Percentiles rank a stretch among this genome's conserved stretches.
phyloP scores from a whole-genome alignment of 139 green algal species.

The Volvox africanus region DNA sequence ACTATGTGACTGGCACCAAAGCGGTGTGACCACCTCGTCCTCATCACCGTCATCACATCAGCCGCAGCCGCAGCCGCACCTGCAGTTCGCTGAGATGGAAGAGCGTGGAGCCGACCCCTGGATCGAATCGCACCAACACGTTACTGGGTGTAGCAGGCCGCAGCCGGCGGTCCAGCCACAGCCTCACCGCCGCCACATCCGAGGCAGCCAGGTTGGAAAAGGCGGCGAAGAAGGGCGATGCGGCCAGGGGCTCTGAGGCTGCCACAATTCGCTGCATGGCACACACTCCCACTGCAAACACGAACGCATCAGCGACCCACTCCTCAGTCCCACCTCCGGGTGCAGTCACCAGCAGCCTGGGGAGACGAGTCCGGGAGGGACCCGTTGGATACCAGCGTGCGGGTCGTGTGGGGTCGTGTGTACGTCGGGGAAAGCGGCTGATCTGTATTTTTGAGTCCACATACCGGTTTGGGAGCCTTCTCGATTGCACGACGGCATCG shows the following conservation, averaged over 20 bases:
- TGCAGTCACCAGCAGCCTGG: slow-evolving; percentile 23
- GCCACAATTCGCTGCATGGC: slow-evolving; percentile 37
- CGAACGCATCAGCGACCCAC: slow-evolving; percentile 80
- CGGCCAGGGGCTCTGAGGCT: slow-evolving; percentile 25
- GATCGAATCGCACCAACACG: slow-evolving; percentile 85
- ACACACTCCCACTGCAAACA: slow-evolving; percentile 83
- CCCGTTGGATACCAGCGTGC: background rate
- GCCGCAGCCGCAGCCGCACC: background rate
- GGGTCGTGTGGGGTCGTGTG: background rate
- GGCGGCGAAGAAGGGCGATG: slow-evolving; percentile 38
- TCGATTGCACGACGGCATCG: no score
- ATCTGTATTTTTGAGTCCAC: background rate
- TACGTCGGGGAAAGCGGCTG: background rate
- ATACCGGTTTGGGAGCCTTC: background rate
- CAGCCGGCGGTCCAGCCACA: slow-evolving; percentile 83
- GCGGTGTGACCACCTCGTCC: no score
- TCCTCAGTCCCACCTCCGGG: background rate
- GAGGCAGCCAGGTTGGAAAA: slow-evolving; percentile 78
- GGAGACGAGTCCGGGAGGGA: background rate
- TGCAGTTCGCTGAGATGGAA: slow-evolving; percentile 82
- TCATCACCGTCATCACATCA: no score
- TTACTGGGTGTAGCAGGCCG: slow-evolving; percentile 77
- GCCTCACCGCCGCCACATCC: slow-evolving; percentile 77
- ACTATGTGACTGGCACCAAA: no score
- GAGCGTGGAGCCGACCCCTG: slow-evolving; percentile 77